Evolutionary conservation across 768 basidiomycete genomes (phyloP), one percentile per base, ranked within the genome.

Genomic region (Tylopilus sp.): DNA sequence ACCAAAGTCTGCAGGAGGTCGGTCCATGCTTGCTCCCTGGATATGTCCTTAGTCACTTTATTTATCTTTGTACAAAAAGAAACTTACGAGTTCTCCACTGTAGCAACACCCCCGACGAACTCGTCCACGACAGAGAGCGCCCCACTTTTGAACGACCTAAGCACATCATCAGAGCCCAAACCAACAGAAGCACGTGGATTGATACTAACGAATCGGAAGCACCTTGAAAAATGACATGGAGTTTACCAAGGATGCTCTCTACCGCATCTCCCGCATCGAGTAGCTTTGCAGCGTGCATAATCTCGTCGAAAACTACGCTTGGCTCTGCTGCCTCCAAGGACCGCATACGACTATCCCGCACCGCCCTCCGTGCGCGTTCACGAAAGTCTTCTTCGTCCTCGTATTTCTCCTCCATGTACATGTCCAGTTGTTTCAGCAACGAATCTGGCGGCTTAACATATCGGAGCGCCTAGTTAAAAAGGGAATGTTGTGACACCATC

Each of bases 351-450:
- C 55, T 62, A 44, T 58, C 59, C 43, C 64, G 57, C 38, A 75
- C 65, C 31, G 69, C 62, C 48, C 58, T 70, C n/a, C 67, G 75
- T 33, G 80, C 73, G 31, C 82, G 78, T 56, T 93, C 85, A 35
- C 83, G 82, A 69, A 90, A 77, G 44, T 94, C 89, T 62, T 88
- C 85, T 64, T 91, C 88, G 63, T 97, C 93, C 60, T 95, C 92
- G 40, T 85, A 88, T 58, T 91, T 89, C 66, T 95, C 92, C 55
- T 95, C 92, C 0, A 81, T 78, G 59, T 93, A 95, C 23, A 91
- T 76, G 55, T 86, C 80, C 6, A 94, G 70, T 59, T 95, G 93
- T 0, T 77, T 86, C n/a, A 88, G 63, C n/a, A 95, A 69, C 4
- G 59, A 65, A n/a, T 87, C 91, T 7, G 91, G 88, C 2, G 91